A percentile compares a stretch with the other conserved stretches of the same genome.
phyloP scores from a whole-genome alignment of 352 stramenopile genomes.

The Phytophthora pisi region DNA sequence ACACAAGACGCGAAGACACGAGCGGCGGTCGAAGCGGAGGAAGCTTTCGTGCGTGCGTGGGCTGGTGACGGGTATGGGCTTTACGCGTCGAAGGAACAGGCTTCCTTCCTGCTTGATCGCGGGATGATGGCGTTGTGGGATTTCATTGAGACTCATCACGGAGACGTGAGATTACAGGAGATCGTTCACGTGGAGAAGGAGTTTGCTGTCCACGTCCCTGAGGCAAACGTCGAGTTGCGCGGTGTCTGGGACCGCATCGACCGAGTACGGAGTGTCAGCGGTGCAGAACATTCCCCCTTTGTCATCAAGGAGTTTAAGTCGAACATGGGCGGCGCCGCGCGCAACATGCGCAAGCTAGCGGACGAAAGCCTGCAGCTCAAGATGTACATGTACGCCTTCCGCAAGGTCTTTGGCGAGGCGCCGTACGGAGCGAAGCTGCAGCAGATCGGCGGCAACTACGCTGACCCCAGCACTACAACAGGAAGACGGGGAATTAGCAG shows the following conservation, averaged over 20 bases:
- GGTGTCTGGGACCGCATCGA: constrained; percentile 87
- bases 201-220: constrained; percentile 58
- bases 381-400: constrained; percentile 83
- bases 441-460: constrained; percentile 52
- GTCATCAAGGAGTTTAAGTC: constrained; percentile 89
- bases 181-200: constrained; percentile 67
- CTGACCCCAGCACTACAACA: constrained; percentile 7
- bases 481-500: constrained; percentile 14
- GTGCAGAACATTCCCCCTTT: constrained; percentile 17
- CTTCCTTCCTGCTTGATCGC: constrained; percentile 41
- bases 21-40: constrained; percentile 23
- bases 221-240: constrained; percentile 58
- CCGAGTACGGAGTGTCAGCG: constrained; percentile 8
- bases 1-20: constrained; percentile 20
- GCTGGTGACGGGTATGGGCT: constrained; percentile 35
- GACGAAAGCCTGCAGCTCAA: constrained; percentile 81
- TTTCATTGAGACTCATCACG: constrained; percentile 51
- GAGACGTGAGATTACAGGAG: constrained; percentile 25
- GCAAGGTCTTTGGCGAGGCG: constrained; percentile 53
- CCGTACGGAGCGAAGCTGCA: constrained; percentile 65
- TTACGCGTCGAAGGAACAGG: constrained; percentile 49
- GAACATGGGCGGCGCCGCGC: constrained; percentile 57
- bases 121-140: constrained; percentile 42
- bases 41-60: constrained; percentile 39
- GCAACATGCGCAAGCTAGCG: constrained; percentile 61